Conservation (phyloP, 2,329 filamentous ascomycete species). For the Elsinoe batatas region DNA sequence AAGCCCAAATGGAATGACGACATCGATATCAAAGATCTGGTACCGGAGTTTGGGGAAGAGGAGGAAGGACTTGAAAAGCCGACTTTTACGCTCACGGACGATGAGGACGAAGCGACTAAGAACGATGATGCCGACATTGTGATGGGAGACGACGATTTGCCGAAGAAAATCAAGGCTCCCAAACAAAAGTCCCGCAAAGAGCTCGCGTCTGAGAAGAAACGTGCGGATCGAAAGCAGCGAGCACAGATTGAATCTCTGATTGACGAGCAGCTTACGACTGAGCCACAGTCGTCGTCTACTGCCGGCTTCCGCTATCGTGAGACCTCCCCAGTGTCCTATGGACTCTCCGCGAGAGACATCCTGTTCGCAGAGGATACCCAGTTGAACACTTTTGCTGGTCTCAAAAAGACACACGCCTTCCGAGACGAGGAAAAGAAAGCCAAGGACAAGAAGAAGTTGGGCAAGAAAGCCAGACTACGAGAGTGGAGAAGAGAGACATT, state of each 20-base stretch:
- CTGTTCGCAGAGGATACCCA: conserved; percentile 76
- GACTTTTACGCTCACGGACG: conserved; percentile 48
- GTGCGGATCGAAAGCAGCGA: conserved; percentile 68
- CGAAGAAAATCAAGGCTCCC: conserved; percentile 9
- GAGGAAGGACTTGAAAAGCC: conserved; percentile 35
- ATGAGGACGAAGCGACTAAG: conserved; percentile 33
- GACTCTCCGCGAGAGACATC: conserved; percentile 82
- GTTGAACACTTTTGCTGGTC: conserved; percentile 80
- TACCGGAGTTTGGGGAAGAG: conserved; percentile 74
- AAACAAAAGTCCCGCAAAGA: conserved; percentile 37
- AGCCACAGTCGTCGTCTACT: conserved; percentile 43
- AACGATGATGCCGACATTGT: conserved; percentile 30
- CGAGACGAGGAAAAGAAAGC: conserved; percentile 81
- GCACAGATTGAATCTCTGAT: conserved; percentile 77
- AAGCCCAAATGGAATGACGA: conserved; percentile 95
- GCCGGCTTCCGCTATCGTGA: conserved; percentile 81
- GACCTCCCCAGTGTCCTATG: conserved; percentile 81
- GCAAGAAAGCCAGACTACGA: conserved; percentile 83
- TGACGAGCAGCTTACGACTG: conserved; percentile 68
- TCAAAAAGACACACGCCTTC: conserved; percentile 92
- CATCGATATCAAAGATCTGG: conserved; percentile 88
- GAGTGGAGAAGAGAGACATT: conserved; percentile 72
- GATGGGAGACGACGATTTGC: conserved; percentile 29
- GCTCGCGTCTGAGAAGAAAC: conserved; percentile 49
- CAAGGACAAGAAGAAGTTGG: conserved; percentile 75